Evolutionary conservation across 257 asterid genomes (phyloP).

Genomic region (Verbascum thapsus): DNA sequence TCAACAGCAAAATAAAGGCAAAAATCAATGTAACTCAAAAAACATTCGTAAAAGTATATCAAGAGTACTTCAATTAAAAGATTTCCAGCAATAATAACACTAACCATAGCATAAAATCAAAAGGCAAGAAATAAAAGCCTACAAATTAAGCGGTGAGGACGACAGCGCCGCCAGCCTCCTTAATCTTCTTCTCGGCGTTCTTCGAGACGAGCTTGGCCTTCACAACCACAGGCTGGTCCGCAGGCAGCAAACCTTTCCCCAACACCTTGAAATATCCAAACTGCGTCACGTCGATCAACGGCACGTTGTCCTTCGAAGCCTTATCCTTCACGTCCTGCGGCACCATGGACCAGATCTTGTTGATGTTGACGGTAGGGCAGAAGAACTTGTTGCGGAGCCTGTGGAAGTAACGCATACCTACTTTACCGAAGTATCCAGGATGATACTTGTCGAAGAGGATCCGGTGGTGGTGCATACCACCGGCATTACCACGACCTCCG

Average conservation of each 20-base stretch:
- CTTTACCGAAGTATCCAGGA: constrained; percentile 73
- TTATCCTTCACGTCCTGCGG: constrained; percentile 65
- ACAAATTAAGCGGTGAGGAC: constrained; percentile 58
- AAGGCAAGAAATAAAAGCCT: constrained; percentile 23
- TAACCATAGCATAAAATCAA: constrained; percentile 20
- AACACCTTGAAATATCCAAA: constrained; percentile 70
- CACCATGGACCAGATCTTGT: constrained; percentile 59
- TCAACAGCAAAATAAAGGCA: not conserved
- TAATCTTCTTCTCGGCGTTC: constrained; percentile 67
- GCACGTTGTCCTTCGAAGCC: constrained; percentile 48
- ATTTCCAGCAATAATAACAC: constrained; percentile 22
- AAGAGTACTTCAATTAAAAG: constrained; percentile 12
- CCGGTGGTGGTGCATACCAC: constrained; percentile 85
- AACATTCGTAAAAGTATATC: constrained; percentile 21
- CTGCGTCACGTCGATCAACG: constrained; percentile 60
- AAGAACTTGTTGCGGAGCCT: constrained; percentile 58
- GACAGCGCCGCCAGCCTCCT: constrained; percentile 69
- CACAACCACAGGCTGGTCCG: constrained; percentile 46
- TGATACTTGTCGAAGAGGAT: constrained; percentile 82
- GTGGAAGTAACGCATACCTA: constrained; percentile 75
- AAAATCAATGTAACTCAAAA: constrained; percentile 7
- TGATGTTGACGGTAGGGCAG: constrained; percentile 72
- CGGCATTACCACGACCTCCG: constrained; percentile 81
- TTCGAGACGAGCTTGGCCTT: constrained; percentile 64
- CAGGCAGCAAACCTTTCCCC: constrained; percentile 59